These are phyloP conservation scores for Pseudogymnoascus sp. DNA, from an alignment of 2,329 filamentous ascomycete species.

Conservation along the genomic window DNA sequence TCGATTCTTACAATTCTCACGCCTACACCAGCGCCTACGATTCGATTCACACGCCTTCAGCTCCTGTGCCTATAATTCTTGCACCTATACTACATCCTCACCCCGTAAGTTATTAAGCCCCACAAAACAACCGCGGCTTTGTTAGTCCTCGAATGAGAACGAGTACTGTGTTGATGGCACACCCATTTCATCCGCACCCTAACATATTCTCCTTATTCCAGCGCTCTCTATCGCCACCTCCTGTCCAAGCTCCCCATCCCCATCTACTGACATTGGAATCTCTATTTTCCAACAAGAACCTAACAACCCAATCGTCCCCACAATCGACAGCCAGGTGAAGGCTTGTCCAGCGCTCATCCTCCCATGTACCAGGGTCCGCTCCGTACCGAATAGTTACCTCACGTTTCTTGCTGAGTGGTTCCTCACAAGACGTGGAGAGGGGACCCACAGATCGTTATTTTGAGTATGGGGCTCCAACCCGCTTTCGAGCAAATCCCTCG, in stretches of 20 bases:
- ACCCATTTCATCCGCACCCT: background rate
- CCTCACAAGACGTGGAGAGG: background rate
- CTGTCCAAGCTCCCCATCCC: background rate
- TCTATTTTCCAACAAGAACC: background rate
- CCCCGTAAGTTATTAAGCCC: background rate
- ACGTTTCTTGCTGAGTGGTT: background rate
- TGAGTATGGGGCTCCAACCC: background rate
- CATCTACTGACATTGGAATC: background rate
- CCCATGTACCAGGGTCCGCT: background rate
- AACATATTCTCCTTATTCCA: background rate
- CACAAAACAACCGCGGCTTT: background rate
- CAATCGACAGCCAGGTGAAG: background rate
- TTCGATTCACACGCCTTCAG: background rate
- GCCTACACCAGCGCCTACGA: background rate
- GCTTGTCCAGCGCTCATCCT: background rate
- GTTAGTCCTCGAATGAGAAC: background rate
- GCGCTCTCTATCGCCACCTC: background rate
- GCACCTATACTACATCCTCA: background rate
- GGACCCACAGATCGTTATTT: background rate
- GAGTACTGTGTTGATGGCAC: background rate
- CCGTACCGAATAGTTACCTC: background rate
- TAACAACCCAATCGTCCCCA: background rate
- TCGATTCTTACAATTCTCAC: background rate
- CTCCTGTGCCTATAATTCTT: background rate
- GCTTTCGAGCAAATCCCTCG: background rate